Conservation (phyloP, 768 basidiomycete species). For the Nidularia sp. region DNA sequence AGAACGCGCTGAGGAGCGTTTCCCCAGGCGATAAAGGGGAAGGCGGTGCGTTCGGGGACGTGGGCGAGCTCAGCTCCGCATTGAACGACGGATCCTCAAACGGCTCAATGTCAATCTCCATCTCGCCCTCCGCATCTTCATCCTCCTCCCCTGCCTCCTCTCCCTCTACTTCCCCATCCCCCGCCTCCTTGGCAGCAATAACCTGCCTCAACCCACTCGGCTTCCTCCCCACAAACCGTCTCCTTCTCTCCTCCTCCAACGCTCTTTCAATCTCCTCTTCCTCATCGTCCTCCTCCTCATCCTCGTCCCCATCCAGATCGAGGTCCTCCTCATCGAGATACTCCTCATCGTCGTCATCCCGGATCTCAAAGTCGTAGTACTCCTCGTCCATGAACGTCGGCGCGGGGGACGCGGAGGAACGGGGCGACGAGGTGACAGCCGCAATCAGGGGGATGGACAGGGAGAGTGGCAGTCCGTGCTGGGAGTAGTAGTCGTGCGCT, state of each 20-base stretch:
- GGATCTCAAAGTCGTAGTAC: conserved; percentile 17
- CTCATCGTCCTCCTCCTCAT: conserved; percentile 10
- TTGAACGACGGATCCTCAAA: conserved; percentile 33
- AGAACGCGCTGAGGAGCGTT: conserved; percentile 6
- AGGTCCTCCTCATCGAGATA: conserved; percentile 9
- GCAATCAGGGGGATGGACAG: not conserved
- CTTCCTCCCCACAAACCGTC: not conserved
- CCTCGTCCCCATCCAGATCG: conserved; percentile 9
- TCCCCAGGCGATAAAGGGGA: conserved; percentile 9
- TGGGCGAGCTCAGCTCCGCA: conserved; percentile 26
- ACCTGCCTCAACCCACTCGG: not conserved
- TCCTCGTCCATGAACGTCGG: conserved; percentile 15
- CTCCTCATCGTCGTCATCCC: conserved; percentile 10
- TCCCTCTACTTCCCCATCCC: conserved; percentile 9
- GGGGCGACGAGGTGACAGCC: not conserved
- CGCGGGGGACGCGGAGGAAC: not conserved
- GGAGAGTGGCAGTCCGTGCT: conserved; percentile 9
- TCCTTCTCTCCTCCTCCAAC: not conserved
- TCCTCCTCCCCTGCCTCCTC: conserved; percentile 2
- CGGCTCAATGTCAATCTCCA: conserved; percentile 27
- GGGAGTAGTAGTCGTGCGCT: conserved; percentile 17
- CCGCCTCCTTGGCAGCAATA: conserved; percentile 2
- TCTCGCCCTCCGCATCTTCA: conserved; percentile 25
- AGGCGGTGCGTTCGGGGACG: conserved; percentile 6
- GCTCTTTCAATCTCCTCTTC: conserved; percentile 5